Evolutionary conservation across 2,329 filamentous ascomycete species (phyloP), one percentile per base, ranked within the genome.

Genomic region (Cordyceps tenuipes): DNA sequence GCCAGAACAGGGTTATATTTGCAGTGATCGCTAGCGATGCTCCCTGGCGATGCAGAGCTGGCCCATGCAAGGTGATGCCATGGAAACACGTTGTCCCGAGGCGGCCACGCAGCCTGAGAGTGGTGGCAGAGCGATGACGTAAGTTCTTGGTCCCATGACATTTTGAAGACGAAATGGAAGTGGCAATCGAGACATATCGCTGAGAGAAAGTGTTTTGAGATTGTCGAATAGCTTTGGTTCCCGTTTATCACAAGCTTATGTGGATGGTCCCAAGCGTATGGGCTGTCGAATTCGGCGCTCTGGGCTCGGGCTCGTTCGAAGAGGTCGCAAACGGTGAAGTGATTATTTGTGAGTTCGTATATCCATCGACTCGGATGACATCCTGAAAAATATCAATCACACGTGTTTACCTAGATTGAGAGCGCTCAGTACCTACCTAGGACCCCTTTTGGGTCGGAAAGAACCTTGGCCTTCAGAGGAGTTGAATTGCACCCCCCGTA

Each of bases 121-220:
- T 66, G 59, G 39, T 72, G 65, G 63, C 75, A 77, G 6, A 71
- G 62, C 7, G 65, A 62, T 4, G 66, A 62, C 5, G 55, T 43
- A n/a, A 72, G 67, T 2, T 63, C 55, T 17, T 67, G 63, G 3
- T 73, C 67, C 70, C 72, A 75, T 10, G 64, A 60, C 61, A 73
- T 70, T 26, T 69, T 73, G 64, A 77, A 72, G 55, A 76, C 67
- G 56, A 77, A 76, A 63, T 77, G 75, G 39, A 73, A 74, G 55
- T 75, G 72, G 54, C 75, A 77, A 50, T 74, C 70, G 13, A 75
- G 65, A 60, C 75, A 77, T 9, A 77, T 67, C 3, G 73, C 67
- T 5, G 75, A 76, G 1, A 76, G 58, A 2, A 71, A 36, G 2
- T 66, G 67, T 7, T 62, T 66, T 5, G 66, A 67, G 1, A 60